Conservation (phyloP, 768 basidiomycete genomes). For the Trametes villosa region DNA sequence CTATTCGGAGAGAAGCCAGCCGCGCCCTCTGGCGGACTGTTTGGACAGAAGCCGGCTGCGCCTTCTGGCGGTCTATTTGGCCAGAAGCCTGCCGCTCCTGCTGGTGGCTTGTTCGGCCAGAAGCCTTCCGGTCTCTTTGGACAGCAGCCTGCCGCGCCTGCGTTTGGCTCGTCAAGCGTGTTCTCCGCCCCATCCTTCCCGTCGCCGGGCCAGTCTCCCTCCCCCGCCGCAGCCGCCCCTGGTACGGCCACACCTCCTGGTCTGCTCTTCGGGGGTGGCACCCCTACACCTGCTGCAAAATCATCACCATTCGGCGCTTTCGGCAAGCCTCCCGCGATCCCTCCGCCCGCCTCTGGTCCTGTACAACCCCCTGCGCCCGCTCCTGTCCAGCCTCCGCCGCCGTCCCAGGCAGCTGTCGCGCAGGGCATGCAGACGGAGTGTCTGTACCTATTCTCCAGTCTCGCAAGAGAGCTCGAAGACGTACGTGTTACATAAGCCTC, state of each 20-base stretch:
- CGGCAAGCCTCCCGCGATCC: background rate
- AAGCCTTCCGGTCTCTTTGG: conserved; percentile 20
- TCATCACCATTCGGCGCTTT: background rate
- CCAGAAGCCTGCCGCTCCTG: conserved; percentile 14
- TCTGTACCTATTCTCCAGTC: conserved; percentile 46
- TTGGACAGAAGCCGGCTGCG: background rate
- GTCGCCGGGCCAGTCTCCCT: background rate
- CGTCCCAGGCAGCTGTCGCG: conserved; percentile 42
- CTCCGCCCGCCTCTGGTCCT: conserved; percentile 10
- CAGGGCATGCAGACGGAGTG: conserved; percentile 76
- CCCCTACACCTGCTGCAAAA: background rate
- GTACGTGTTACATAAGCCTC: conserved; percentile 46
- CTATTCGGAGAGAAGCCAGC: background rate
- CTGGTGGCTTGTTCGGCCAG: conserved; percentile 18
- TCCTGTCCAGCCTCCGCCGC: background rate
- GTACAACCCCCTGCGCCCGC: background rate
- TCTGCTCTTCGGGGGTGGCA: no score
- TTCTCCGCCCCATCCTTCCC: background rate
- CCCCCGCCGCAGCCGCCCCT: background rate
- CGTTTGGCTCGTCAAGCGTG: background rate
- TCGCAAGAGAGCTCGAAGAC: conserved; percentile 58
- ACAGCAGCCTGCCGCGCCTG: conserved; percentile 13
- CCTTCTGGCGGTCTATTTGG: conserved; percentile 9
- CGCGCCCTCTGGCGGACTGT: background rate
- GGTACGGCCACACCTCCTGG: no score